Percentiles rank a stretch among this genome's conserved stretches.
phyloP scores from a whole-genome alignment of 495 filamentous ascomycete species.

The Penicillium alfredii region DNA sequence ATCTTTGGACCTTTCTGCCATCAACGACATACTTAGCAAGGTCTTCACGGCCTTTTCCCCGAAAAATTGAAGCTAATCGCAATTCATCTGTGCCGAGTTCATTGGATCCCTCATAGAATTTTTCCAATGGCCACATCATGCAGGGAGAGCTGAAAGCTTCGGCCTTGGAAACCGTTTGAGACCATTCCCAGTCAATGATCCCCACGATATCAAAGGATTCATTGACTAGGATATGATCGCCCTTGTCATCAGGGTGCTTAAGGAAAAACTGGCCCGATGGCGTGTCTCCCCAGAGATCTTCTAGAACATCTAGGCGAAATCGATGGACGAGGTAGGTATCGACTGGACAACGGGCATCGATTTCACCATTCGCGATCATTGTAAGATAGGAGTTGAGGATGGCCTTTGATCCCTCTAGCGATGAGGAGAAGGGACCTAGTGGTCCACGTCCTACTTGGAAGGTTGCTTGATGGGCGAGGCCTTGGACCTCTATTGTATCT shows the following conservation, averaged over 20 bases:
- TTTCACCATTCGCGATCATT: constrained; percentile 7
- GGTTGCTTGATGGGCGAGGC: too few relatives aligned
- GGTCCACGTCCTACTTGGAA: too few relatives aligned
- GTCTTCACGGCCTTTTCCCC: constrained; percentile 13
- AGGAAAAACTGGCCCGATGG: constrained; percentile 26
- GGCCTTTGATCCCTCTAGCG: constrained; percentile 3
- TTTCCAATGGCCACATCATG: constrained; percentile 29
- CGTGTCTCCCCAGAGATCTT: background rate
- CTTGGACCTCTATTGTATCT: too few relatives aligned
- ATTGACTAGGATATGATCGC: constrained; percentile 37
- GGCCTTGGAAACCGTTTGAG: constrained; percentile 20
- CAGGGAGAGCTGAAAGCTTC: constrained; percentile 29
- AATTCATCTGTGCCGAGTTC: constrained; percentile 25
- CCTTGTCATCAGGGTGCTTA: constrained; percentile 37
- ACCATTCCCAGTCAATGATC: constrained; percentile 36
- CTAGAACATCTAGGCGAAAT: constrained; percentile 19
- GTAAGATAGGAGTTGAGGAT: constrained; percentile 5
- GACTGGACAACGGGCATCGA: constrained; percentile 9
- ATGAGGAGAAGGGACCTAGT: constrained; percentile 15
- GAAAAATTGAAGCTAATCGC: constrained; percentile 20
- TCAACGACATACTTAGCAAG: constrained; percentile 5
- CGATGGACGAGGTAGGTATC: constrained; percentile 23
- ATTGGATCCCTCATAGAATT: constrained; percentile 33
- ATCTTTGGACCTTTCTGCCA: constrained; percentile 2
- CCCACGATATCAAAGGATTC: constrained; percentile 31